Conservation (phyloP, 176 grass and related monocot genomes). For the Avena insularis region DNA sequence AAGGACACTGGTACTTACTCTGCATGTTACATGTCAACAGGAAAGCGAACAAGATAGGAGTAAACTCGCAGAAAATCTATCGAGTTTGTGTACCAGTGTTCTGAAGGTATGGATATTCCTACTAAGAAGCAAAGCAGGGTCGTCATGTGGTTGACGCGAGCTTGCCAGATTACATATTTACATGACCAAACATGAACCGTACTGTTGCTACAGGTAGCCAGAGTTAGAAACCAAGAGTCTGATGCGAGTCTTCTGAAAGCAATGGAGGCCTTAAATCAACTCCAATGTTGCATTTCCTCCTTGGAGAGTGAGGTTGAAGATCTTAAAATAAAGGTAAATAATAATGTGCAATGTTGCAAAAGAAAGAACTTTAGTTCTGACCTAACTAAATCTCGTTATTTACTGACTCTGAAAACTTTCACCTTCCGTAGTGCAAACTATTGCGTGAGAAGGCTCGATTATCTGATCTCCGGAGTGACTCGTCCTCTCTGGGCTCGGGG, state of each 20-base stretch:
- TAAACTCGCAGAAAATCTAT: slow-evolving; percentile 68
- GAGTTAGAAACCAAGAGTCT: slow-evolving; percentile 53
- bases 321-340: slow-evolving; percentile 71
- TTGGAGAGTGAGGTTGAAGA: slow-evolving; percentile 69
- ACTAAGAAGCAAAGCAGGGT: slow-evolving; percentile 31
- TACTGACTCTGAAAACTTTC: background rate
- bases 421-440: slow-evolving; percentile 57
- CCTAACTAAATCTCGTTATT: background rate
- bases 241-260: slow-evolving; percentile 62
- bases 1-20: slow-evolving; percentile 27
- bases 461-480: slow-evolving; percentile 43
- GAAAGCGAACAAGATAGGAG: slow-evolving; percentile 74
- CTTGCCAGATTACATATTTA: background rate
- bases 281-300: slow-evolving; percentile 61
- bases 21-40: slow-evolving; percentile 51
- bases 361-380: background rate
- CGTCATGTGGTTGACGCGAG: slow-evolving; percentile 1
- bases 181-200: slow-evolving; percentile 34
- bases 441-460: slow-evolving; percentile 61
- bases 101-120: slow-evolving; percentile 63
- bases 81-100: slow-evolving; percentile 61
- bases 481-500: slow-evolving; percentile 38
- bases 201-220: slow-evolving; percentile 61
- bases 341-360: background rate
- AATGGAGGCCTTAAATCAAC: slow-evolving; percentile 61